Evolutionary conservation across 768 basidiomycete species (phyloP).

Genomic region (Tubosaeta sp.): DNA sequence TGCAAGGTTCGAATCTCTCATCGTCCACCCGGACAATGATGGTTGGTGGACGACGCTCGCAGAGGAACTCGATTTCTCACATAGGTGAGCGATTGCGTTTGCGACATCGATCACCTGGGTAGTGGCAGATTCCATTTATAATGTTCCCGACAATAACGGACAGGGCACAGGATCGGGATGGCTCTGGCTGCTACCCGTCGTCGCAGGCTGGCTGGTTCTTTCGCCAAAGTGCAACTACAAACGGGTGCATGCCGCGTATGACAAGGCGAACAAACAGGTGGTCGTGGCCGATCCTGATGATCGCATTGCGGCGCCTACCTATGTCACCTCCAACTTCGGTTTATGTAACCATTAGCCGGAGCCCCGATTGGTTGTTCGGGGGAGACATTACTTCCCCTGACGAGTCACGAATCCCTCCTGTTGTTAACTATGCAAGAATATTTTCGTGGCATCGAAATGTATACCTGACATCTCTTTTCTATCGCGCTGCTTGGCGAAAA

Average conservation of each 20-base stretch:
- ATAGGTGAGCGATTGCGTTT: slow-evolving; percentile 39
- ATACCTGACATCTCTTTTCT: slow-evolving; percentile 15
- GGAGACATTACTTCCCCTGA: slow-evolving; percentile 16
- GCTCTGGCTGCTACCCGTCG: slow-evolving; percentile 41
- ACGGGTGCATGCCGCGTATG: slow-evolving; percentile 22
- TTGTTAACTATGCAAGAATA: slow-evolving; percentile 23
- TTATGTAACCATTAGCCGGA: slow-evolving; percentile 14
- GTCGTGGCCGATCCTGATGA: background rate
- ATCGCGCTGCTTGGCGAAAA: slow-evolving; percentile 14
- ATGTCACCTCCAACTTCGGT: slow-evolving; percentile 6
- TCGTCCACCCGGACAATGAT: slow-evolving; percentile 40
- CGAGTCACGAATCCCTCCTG: slow-evolving; percentile 20
- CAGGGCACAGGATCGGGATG: slow-evolving; percentile 40
- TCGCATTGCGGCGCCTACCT: background rate
- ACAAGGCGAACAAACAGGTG: slow-evolving; percentile 10
- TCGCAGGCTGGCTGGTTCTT: slow-evolving; percentile 38
- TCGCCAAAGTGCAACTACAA: slow-evolving; percentile 36
- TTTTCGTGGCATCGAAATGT: slow-evolving; percentile 17
- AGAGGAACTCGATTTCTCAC: slow-evolving; percentile 34
- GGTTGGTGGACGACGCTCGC: slow-evolving; percentile 40
- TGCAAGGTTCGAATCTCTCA: slow-evolving; percentile 25
- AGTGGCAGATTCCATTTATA: slow-evolving; percentile 11
- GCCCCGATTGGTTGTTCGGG: background rate
- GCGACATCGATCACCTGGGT: slow-evolving; percentile 41
- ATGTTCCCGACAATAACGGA: slow-evolving; percentile 22